Evolutionary conservation across 768 basidiomycete genomes (phyloP).

Genomic region (Tulasnella sp.): DNA sequence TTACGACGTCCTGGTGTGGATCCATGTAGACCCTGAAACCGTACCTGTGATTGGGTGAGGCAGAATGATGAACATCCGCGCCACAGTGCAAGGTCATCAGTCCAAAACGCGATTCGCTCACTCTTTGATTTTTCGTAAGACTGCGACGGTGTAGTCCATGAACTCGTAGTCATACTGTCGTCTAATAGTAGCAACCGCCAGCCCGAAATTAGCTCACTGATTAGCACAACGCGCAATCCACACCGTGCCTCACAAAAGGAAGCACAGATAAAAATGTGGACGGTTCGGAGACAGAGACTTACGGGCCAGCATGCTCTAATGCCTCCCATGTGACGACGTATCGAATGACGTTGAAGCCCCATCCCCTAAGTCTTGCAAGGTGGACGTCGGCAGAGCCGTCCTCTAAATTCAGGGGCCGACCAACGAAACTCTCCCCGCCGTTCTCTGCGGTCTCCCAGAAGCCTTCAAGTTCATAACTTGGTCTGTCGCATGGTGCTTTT

Average conservation of each 20-base stretch:
- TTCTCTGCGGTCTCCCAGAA: conserved; percentile 80
- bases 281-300: conserved; percentile 43
- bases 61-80: neutral
- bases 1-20: conserved; percentile 91
- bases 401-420: conserved; percentile 76
- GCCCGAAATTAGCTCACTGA: conserved; percentile 1
- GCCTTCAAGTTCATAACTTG: conserved; percentile 61
- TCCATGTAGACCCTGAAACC: conserved; percentile 92
- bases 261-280: neutral
- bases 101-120: conserved; percentile 34
- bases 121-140: conserved; percentile 86
- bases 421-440: conserved; percentile 63
- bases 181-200: conserved; percentile 42
- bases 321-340: conserved; percentile 93
- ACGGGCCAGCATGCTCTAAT: conserved; percentile 93
- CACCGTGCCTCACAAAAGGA: conserved; percentile 13
- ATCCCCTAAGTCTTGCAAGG: conserved; percentile 75
- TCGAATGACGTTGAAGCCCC: conserved; percentile 88
- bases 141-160: conserved; percentile 85
- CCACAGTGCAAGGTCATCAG: neutral
- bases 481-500: conserved; percentile 74
- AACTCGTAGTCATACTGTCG: conserved; percentile 86
- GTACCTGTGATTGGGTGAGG: conserved; percentile 36
- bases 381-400: conserved; percentile 84
- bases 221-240: conserved; percentile 26